Conservation (phyloP, 768 basidiomycete genomes). For the Cystofilobasidium capitatum region DNA sequence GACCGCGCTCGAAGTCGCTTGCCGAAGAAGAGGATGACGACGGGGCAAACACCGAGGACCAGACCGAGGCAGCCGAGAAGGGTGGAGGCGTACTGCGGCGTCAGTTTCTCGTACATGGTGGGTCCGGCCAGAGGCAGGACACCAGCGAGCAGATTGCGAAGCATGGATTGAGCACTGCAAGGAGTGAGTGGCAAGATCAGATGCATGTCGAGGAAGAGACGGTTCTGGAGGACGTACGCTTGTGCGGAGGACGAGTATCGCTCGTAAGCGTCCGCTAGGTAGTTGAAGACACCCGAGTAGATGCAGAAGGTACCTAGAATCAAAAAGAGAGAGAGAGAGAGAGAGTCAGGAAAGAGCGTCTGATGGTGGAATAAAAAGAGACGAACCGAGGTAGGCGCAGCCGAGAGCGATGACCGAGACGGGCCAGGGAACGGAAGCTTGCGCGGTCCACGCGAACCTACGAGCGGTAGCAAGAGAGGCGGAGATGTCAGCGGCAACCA, state of each 20-base stretch:
- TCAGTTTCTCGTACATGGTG: slow-evolving; percentile 26
- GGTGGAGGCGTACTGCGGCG: slow-evolving; percentile 30
- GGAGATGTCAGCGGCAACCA: neutral
- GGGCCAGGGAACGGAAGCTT: slow-evolving; percentile 29
- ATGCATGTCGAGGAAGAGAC: slow-evolving; percentile 27
- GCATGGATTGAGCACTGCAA: slow-evolving; percentile 11
- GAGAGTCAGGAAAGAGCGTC: slow-evolving; percentile 31
- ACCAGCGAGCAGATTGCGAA: slow-evolving; percentile 30
- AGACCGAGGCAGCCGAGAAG: slow-evolving; percentile 34
- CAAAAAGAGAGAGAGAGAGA: slow-evolving; percentile 33
- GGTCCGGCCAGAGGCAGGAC: slow-evolving; percentile 34
- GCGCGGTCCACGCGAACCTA: slow-evolving; percentile 34
- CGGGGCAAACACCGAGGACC: slow-evolving; percentile 31
- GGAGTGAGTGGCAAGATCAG: neutral
- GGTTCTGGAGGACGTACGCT: slow-evolving; percentile 29
- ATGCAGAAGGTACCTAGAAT: slow-evolving; percentile 34
- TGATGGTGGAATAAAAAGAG: no score
- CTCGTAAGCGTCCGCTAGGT: slow-evolving; percentile 35
- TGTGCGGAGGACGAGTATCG: slow-evolving; percentile 36
- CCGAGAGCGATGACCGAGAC: slow-evolving; percentile 31
- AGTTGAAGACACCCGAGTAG: slow-evolving; percentile 34
- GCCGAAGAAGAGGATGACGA: slow-evolving; percentile 34
- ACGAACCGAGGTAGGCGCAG: slow-evolving; percentile 33
- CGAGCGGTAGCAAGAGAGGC: slow-evolving; percentile 34
- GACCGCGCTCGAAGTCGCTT: slow-evolving; percentile 33